Base-by-base conservation (phyloP, 352 stramenopile genomes). In the Phytophthora ramorum region DNA sequence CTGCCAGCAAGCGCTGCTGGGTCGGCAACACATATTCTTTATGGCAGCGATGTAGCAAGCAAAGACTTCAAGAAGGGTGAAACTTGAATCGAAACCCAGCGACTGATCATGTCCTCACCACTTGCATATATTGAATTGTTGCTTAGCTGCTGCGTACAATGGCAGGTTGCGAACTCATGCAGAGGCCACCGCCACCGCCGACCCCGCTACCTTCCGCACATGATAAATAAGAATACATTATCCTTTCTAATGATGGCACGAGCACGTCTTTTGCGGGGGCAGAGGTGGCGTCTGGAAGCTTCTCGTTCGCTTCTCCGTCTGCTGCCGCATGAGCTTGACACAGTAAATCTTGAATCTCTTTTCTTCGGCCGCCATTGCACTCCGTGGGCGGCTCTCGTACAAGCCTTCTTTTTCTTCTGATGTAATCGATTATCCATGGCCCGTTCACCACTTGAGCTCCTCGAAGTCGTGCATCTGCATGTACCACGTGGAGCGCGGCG, bases 401-500 rank as follows among this genome's bases (percentile, higher is more conserved):
- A 66, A 49, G 30, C 38, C 37, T 58, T 26, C 34, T 13, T 34
- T 24, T 63, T 66, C 35, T 47, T 69, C 46, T 37, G 12, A 41
- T 48, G 46, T 44, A 41, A 22, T 41, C 13, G 26, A 20, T 13
- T 47, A 12, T 43, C 12, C 45, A 58, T 10, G 34, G 13, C 2
- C 22, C 43, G 22, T 63, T 77, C 56, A 89, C 40, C 81, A 89
- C 10, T 87, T 69, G 26, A 89, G 71, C 26, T 53, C 71, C 30
- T 93, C 85, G 43, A 94, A 89, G 75, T 87, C 61, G 32, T 87
- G 83, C 79, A 90, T 94, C 58, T 94, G 86, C 62, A 94, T 92
- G 76, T 79, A 81, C 86, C 86, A 94, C 26, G 86, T 94, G 4
- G 86, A 91, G 30, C 83, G 82, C 22, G 86, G 86, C 40, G 86